These are phyloP conservation scores for Endocalyx cinctus DNA, from an alignment of 2,329 filamentous ascomycete species.

Conservation along the genomic window DNA sequence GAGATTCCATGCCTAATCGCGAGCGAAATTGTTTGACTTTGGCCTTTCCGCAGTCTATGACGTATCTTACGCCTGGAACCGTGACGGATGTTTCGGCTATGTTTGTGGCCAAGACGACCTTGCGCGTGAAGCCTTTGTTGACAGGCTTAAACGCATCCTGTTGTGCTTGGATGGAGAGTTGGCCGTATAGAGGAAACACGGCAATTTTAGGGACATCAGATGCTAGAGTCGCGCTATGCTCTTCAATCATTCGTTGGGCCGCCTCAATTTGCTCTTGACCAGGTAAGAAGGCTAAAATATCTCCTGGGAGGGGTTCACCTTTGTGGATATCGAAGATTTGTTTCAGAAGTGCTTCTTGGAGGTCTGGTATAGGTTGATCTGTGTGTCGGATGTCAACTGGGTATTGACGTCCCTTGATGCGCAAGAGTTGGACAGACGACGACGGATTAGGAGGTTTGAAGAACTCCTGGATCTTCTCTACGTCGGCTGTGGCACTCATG, in stretches of 20 bases:
- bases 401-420: conserved; percentile 82
- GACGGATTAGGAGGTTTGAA: conserved; percentile 43
- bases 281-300: conserved; percentile 86
- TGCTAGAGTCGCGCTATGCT: conserved; percentile 68
- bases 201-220: conserved; percentile 68
- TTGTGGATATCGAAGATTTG: conserved; percentile 82
- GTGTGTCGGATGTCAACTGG: conserved; percentile 78
- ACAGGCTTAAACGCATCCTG: conserved; percentile 79
- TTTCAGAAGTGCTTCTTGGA: conserved; percentile 76
- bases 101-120: conserved; percentile 89
- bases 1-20: conserved; percentile 80
- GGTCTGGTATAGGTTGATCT: conserved; percentile 68
- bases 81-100: conserved; percentile 99
- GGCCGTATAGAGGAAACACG: conserved; percentile 81
- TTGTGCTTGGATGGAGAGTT: conserved; percentile 80
- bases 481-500: conserved; percentile 95
- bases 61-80: conserved; percentile 84
- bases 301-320: conserved; percentile 86
- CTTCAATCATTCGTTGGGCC: conserved; percentile 73
- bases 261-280: conserved; percentile 91
- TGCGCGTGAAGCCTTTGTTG: conserved; percentile 68
- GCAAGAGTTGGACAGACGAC: conserved; percentile 39
- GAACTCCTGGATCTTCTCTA: conserved; percentile 72
- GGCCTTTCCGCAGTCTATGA: conserved; percentile 88
- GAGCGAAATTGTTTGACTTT: conserved; percentile 91